Conservation (phyloP, 768 basidiomycete genomes). For the Naganishia vaughanmartiniae region DNA sequence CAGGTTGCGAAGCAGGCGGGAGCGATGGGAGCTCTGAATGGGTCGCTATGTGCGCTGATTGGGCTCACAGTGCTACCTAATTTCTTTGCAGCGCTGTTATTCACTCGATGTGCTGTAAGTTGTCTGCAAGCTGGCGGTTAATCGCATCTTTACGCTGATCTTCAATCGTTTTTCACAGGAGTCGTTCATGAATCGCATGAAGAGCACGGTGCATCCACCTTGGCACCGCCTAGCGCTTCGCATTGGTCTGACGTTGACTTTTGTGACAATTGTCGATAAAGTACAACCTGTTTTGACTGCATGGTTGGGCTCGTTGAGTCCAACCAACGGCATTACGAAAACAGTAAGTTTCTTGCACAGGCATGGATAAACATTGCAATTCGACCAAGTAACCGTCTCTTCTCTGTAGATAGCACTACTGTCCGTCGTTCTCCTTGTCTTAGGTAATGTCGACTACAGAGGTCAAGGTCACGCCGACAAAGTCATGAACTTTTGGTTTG, state of each 20-base stretch:
- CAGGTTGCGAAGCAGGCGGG: conserved; percentile 7
- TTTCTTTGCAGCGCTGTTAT: neutral
- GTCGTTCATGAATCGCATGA: neutral
- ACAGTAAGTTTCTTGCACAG: neutral
- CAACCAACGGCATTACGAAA: neutral
- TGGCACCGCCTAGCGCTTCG: neutral
- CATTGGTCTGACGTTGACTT: neutral
- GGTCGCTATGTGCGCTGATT: neutral
- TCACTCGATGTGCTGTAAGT: neutral
- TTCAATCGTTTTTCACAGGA: neutral
- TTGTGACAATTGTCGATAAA: conserved; percentile 1
- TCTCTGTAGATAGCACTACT: neutral
- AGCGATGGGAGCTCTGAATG: neutral
- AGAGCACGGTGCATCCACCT: neutral
- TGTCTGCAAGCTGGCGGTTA: too few relatives aligned
- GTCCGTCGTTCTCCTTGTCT: neutral
- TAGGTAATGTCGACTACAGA: neutral
- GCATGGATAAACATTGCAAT: neutral
- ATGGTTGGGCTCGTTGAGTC: neutral
- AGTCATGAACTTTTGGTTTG: neutral
- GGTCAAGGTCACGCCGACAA: neutral
- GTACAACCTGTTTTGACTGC: neutral
- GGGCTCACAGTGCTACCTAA: neutral
- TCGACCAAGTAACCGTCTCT: neutral
- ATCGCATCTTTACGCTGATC: too few relatives aligned